Base-by-base conservation (phyloP, 192 early-diverging fungal genomes). In the Coemansia sp. region DNA sequence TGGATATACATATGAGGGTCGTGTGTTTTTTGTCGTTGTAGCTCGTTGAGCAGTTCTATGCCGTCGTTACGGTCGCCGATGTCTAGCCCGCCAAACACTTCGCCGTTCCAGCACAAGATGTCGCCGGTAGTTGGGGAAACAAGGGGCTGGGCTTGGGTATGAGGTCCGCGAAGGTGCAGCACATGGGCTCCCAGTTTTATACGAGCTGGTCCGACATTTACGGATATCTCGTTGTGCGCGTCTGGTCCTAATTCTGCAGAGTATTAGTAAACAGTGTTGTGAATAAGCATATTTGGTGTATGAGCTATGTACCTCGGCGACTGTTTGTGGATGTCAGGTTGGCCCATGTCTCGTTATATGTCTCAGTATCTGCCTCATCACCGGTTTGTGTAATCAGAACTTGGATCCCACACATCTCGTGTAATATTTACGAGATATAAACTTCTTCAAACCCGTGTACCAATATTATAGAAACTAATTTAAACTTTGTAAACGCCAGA, bases 101-200 rank as follows among this genome's bases (percentile, higher is more conserved):
- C 95, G 23, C 95, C 95, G 71, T 97, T 97, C 90, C 89, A 92
- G 68, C 85, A 79, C 15, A 91, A 69, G 15, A 89, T 59, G 49
- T 89, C 79, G 18, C 63, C 60, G 23, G 79, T 71, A 14, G 70
- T 57, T 5, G 40, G n/a, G 46, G 76, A 70, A 21, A 82, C 60
- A 21, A 86, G 67, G 0, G 90, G 90, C 62, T 92, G 90, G 3
- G 68, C 64, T 24, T 81, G 74, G 0, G 85, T 67, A 14, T 66
- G 34, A 21, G 73, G 59, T 12, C 90, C 90, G 20, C 90, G 84
- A 18, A 92, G 74, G 71, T 92, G 89, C 38, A 92, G 73, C 2
- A 90, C 89, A 20, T 79, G 76, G 6, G 76, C 70, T 6, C 70
- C 70, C 1, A 79, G 58, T 4, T 11, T 53, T 20, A 79, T 11